phyloP scores from a whole-genome alignment of 2,329 filamentous ascomycete species.

The Alternaria metachromatica region DNA sequence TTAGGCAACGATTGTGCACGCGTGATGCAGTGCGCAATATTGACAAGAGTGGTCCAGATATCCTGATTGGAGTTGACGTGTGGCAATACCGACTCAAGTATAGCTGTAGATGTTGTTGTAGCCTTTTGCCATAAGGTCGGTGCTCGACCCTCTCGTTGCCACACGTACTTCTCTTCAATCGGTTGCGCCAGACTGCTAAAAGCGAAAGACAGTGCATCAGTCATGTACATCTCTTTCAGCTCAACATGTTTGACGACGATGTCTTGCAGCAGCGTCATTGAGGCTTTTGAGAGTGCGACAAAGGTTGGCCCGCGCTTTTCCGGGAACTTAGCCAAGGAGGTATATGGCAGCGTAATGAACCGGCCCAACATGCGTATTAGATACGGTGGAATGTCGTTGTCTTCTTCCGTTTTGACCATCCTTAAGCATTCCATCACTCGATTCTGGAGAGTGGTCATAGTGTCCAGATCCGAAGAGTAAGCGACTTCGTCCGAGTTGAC shows the following conservation, averaged over 20 bases:
- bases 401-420: conserved; percentile 71
- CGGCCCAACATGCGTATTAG: conserved; percentile 73
- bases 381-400: conserved; percentile 69
- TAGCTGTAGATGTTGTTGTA: conserved; percentile 71
- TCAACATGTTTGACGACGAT: conserved; percentile 66
- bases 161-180: conserved; percentile 81
- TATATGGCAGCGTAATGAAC: conserved; percentile 74
- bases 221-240: conserved; percentile 72
- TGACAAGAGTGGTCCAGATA: conserved; percentile 68
- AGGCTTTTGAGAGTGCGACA: conserved; percentile 84
- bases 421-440: conserved; percentile 72
- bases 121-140: conserved; percentile 80
- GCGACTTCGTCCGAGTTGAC: conserved; percentile 70
- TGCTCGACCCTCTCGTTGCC: conserved; percentile 73
- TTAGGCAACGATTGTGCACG: conserved; percentile 48
- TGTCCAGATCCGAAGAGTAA: conserved; percentile 76
- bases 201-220: conserved; percentile 69
- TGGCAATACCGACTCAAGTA: conserved; percentile 71
- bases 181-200: conserved; percentile 72
- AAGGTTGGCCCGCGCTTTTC: conserved; percentile 71
- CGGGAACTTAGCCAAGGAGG: conserved; percentile 29
- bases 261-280: conserved; percentile 72
- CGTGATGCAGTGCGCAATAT: conserved; percentile 48
- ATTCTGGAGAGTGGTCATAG: conserved; percentile 74
- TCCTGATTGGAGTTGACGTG: conserved; percentile 43